These are phyloP conservation scores for Linnemannia zychae DNA, from an alignment of 192 early-diverging fungal species.

Conservation along the genomic window DNA sequence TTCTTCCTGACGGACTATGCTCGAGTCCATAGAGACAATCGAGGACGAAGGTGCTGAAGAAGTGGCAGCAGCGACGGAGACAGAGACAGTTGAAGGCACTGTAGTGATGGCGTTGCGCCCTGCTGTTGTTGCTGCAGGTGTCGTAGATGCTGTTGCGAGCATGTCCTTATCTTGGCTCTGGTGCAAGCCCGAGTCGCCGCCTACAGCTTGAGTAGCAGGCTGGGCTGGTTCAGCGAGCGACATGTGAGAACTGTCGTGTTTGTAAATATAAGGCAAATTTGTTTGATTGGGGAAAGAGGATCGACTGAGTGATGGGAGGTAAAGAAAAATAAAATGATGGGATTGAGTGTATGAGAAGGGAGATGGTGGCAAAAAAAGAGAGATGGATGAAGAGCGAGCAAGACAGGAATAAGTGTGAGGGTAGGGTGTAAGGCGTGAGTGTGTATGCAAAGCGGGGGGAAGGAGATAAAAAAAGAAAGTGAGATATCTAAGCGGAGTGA, in stretches of 20 bases:
- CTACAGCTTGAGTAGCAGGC: slow-evolving; percentile 12
- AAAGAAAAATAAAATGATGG: not conserved
- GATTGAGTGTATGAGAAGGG: not conserved
- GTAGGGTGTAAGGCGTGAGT: not conserved
- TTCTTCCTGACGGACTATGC: not conserved
- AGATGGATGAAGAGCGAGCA: not conserved
- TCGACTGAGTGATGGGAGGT: not conserved
- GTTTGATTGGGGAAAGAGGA: not conserved
- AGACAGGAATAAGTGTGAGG: not conserved
- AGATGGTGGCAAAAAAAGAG: not conserved
- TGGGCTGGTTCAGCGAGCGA: slow-evolving; percentile 50
- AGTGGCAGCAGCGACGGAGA: slow-evolving; percentile 22
- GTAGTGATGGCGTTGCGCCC: not conserved
- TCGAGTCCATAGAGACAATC: slow-evolving; percentile 19
- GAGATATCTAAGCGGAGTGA: not conserved
- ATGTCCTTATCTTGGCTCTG: slow-evolving; percentile 8
- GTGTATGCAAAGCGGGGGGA: not conserved
- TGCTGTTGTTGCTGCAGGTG: not conserved
- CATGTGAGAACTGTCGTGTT: slow-evolving; percentile 23
- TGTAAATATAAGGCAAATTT: not conserved
- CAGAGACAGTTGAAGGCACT: slow-evolving; percentile 8
- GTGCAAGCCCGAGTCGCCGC: slow-evolving; percentile 13
- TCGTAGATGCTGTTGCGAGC: not conserved
- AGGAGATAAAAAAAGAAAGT: not conserved
- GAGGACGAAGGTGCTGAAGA: slow-evolving; percentile 7